These are phyloP conservation scores for Debaryomyces sp. DNA, from an alignment of 1,139 yeast species.

Conservation along the genomic window DNA sequence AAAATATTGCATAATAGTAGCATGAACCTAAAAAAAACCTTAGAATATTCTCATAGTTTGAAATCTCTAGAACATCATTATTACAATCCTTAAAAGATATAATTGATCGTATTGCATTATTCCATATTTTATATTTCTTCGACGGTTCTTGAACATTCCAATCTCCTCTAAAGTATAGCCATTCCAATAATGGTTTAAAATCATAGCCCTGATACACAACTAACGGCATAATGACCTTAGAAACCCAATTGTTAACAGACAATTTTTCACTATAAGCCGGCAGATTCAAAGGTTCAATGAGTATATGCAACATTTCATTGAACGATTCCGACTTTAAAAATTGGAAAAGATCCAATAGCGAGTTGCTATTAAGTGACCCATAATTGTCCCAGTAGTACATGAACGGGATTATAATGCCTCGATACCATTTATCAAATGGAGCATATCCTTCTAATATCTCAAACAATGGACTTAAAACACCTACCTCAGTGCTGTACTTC, in stretches of 20 bases:
- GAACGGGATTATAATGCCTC: slow-evolving; percentile 33
- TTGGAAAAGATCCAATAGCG: slow-evolving; percentile 12
- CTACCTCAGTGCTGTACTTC: slow-evolving; percentile 21
- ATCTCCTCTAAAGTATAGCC: slow-evolving; percentile 25
- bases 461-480: slow-evolving; percentile 19
- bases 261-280: slow-evolving; percentile 16
- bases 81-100: slow-evolving; percentile 8
- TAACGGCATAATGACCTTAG: slow-evolving; percentile 34
- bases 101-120: slow-evolving; percentile 22
- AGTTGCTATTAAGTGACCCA: slow-evolving; percentile 18
- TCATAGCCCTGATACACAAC: slow-evolving; percentile 22
- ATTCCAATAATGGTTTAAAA: slow-evolving; percentile 27
- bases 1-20: slow-evolving; percentile 27
- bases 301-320: slow-evolving; percentile 21
- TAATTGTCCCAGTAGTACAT: slow-evolving; percentile 33
- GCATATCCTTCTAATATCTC: slow-evolving; percentile 15
- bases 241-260: slow-evolving; percentile 28
- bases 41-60: slow-evolving; percentile 18
- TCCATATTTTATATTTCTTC: slow-evolving; percentile 30
- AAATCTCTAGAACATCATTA: slow-evolving; percentile 13
- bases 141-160: slow-evolving; percentile 8
- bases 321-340: slow-evolving; percentile 16
- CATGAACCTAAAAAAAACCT: slow-evolving; percentile 27
- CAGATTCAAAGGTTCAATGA: slow-evolving; percentile 26
- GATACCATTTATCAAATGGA: slow-evolving; percentile 31